Evolutionary conservation across 164 flowering plant genomes (phyloP).

Genomic region (Amborella trichopoda): DNA sequence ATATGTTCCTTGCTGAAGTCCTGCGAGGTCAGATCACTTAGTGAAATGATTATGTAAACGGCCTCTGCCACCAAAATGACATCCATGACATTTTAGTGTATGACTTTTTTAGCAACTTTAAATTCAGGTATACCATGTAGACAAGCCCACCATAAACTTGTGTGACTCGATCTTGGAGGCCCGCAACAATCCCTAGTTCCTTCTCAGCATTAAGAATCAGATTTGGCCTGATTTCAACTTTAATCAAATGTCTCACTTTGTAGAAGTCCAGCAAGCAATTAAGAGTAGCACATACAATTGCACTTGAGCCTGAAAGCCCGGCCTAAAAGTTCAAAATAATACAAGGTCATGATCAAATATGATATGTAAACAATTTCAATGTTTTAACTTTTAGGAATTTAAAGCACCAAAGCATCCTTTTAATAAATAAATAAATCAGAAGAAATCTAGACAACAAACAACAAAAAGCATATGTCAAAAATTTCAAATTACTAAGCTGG

Average conservation of each 20-base stretch:
- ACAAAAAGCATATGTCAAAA: too few relatives aligned
- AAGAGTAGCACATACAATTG: constrained; percentile 84
- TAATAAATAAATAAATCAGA: too few relatives aligned
- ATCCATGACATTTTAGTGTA: too few relatives aligned
- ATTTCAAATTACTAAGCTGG: too few relatives aligned
- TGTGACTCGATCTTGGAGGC: constrained; percentile 95
- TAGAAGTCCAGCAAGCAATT: constrained; percentile 90
- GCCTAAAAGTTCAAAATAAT: constrained; percentile 45
- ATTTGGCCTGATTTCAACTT: constrained; percentile 85
- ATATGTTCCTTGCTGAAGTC: constrained; percentile 70
- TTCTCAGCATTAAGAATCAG: constrained; percentile 80
- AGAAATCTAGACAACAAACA: too few relatives aligned
- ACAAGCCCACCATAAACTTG: constrained; percentile 98
- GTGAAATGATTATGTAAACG: not conserved
- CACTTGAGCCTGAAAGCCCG: constrained; percentile 99
- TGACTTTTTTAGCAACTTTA: too few relatives aligned
- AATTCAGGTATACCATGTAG: constrained; percentile 52
- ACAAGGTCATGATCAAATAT: not conserved
- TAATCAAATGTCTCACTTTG: constrained; percentile 58
- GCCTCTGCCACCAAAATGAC: too few relatives aligned
- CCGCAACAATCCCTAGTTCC: constrained; percentile 96
- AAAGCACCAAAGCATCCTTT: too few relatives aligned
- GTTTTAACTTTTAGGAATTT: too few relatives aligned
- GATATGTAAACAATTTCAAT: too few relatives aligned
- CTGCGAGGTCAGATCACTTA: constrained; percentile 34